Conservation (phyloP, 208 protist genomes). For the Trypanosomatidae sp. region DNA sequence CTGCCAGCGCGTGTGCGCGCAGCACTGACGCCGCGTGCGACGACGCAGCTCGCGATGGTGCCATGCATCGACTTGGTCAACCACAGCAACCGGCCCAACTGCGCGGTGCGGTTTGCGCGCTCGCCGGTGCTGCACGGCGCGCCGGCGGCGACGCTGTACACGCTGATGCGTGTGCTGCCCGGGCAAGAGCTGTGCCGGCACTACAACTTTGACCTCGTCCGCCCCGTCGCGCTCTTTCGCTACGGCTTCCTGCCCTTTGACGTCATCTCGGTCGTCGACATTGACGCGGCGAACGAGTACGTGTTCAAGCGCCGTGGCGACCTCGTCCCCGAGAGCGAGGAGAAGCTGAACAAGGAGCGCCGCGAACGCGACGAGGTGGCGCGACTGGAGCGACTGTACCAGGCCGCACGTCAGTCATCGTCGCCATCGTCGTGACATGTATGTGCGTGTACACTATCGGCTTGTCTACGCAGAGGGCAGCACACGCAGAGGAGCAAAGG, state of each 20-base stretch:
- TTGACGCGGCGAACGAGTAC: conserved; percentile 66
- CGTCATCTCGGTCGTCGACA: conserved; percentile 79
- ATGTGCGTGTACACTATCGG: too few species aligned
- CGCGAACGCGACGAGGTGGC: conserved; percentile 27
- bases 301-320: conserved; percentile 36
- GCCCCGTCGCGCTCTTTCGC: conserved; percentile 70
- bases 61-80: conserved; percentile 79
- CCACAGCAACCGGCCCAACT: conserved; percentile 83
- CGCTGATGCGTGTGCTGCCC: conserved; percentile 39
- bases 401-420: conserved; percentile 12
- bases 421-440: not conserved
- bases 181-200: conserved; percentile 84
- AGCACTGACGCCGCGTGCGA: too few species aligned
- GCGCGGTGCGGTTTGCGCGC: conserved; percentile 42
- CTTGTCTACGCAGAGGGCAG: too few species aligned
- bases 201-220: conserved; percentile 83
- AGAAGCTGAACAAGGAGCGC: conserved; percentile 14
- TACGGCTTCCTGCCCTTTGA: conserved; percentile 88
- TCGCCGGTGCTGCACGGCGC: conserved; percentile 29
- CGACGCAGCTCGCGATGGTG: conserved; percentile 40
- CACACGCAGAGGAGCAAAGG: too few species aligned
- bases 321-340: conserved; percentile 43
- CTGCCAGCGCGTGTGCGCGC: too few species aligned
- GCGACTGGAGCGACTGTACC: conserved; percentile 56
- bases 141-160: conserved; percentile 60